Conservation (phyloP, 805 yeast species). For the Saccharomyces paradoxus region DNA sequence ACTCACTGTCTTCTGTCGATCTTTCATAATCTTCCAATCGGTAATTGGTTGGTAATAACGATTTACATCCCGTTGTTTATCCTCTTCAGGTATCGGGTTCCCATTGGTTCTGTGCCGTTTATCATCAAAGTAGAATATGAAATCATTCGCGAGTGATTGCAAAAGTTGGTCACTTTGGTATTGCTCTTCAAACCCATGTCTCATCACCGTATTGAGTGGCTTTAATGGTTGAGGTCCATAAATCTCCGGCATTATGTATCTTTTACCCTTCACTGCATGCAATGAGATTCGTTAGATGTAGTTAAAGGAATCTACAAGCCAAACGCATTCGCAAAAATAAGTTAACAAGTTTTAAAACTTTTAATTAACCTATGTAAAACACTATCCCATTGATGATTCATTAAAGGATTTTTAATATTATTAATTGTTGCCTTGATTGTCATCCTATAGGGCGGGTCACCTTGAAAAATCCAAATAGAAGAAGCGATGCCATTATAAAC, state of each 20-base stretch:
- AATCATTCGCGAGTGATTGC: slow-evolving; percentile 51
- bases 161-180: slow-evolving; percentile 42
- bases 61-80: slow-evolving; percentile 37
- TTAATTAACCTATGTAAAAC: background rate
- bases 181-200: slow-evolving; percentile 65
- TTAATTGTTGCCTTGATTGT: background rate
- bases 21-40: slow-evolving; percentile 89
- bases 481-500: background rate
- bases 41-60: slow-evolving; percentile 57
- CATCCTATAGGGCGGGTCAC: background rate
- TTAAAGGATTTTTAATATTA: background rate
- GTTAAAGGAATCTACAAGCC: background rate
- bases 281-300: background rate
- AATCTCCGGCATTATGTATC: slow-evolving; percentile 16
- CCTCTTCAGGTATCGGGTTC: slow-evolving; percentile 57
- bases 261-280: background rate
- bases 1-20: slow-evolving; percentile 83
- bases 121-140: slow-evolving; percentile 80
- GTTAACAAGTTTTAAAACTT: background rate
- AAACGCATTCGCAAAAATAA: background rate
- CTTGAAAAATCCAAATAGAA: background rate
- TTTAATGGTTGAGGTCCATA: slow-evolving; percentile 35
- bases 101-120: slow-evolving; percentile 90
- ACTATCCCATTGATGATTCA: background rate
- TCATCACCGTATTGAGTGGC: slow-evolving; percentile 47